phyloP scores from a whole-genome alignment of 129 eudicot genomes.

The Apium graveolens region DNA sequence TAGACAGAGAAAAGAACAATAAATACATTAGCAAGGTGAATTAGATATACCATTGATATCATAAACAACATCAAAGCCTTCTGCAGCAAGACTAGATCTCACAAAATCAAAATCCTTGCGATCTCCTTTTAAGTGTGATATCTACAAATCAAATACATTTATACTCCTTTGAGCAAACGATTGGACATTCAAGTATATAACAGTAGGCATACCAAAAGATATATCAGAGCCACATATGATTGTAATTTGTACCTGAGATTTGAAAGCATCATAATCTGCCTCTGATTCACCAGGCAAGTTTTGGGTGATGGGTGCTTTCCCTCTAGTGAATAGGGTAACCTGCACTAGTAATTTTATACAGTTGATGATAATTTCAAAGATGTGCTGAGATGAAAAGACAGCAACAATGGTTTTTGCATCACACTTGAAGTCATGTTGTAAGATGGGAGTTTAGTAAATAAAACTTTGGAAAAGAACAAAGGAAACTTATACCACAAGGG shows the following conservation, averaged over 20 bases:
- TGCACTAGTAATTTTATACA: conserved; percentile 23
- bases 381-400: neutral
- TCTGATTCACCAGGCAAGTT: conserved; percentile 88
- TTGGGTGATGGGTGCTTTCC: conserved; percentile 89
- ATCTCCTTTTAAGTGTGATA: conserved; percentile 94
- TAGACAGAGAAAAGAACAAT: neutral
- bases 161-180: neutral
- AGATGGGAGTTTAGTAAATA: neutral
- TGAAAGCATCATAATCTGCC: conserved; percentile 61
- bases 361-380: neutral
- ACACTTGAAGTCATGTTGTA: neutral
- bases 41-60: conserved; percentile 72
- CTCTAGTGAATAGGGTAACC: conserved; percentile 94
- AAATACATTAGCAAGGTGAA: neutral
- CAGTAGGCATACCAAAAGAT: neutral
- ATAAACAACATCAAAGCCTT: conserved; percentile 93
- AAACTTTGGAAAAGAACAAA: neutral
- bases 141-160: conserved; percentile 30
- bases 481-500: neutral
- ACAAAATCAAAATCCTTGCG: conserved; percentile 83
- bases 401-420: neutral
- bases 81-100: conserved; percentile 74
- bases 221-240: neutral
- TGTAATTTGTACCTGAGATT: conserved; percentile 52
- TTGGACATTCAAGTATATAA: neutral